phyloP scores from a whole-genome alignment of 768 basidiomycete genomes.

The Lentinula sp. region DNA sequence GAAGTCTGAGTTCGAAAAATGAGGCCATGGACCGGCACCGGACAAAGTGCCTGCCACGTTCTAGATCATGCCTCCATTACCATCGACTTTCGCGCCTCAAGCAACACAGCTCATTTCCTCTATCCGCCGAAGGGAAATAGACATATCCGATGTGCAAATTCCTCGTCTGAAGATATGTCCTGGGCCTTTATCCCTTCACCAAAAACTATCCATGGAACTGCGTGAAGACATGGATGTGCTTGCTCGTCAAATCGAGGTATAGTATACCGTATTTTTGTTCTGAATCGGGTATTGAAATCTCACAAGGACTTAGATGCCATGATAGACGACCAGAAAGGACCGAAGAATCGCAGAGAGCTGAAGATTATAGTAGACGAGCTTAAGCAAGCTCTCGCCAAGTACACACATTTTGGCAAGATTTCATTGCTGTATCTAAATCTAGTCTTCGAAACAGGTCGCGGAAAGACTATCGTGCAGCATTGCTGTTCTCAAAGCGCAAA shows the following conservation, averaged over 20 bases:
- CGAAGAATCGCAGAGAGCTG: conserved; percentile 43
- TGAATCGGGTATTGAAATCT: conserved; percentile 11
- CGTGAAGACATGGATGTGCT: conserved; percentile 68
- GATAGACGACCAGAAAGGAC: conserved; percentile 66
- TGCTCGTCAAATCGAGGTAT: conserved; percentile 63
- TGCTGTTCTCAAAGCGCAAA: conserved; percentile 66
- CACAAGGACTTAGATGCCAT: conserved; percentile 58
- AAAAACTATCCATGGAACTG: conserved; percentile 67
- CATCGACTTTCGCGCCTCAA: conserved; percentile 45
- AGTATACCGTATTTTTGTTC: neutral
- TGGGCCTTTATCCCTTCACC: conserved; percentile 67
- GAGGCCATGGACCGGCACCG: no score
- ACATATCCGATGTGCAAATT: conserved; percentile 66
- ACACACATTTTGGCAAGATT: conserved; percentile 6
- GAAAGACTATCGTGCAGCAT: conserved; percentile 58
- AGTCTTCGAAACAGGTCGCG: conserved; percentile 38
- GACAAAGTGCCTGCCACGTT: no score
- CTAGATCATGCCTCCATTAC: conserved; percentile 56
- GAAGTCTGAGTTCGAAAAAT: no score
- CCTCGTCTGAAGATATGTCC: conserved; percentile 64
- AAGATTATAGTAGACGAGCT: conserved; percentile 44
- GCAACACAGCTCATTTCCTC: conserved; percentile 42
- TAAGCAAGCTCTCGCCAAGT: conserved; percentile 45
- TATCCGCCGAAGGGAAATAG: conserved; percentile 49
- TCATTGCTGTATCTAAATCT: neutral